These are phyloP conservation scores for Schizosaccharomyces pombe DNA, from an alignment of 805 yeast species.

Conservation along the genomic window ASM294v3 CU329670.1:1123001-1123500, in stretches of 20 bases:
- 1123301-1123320: neutral
- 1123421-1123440: neutral
- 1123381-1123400: constrained; percentile 3
- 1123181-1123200: constrained; percentile 47
- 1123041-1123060: constrained; percentile 10
- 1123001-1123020: constrained; percentile 21
- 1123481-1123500: neutral
- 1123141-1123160: constrained; percentile 34
- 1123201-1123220: constrained; percentile 30
- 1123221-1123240: constrained; percentile 24
- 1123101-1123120: constrained; percentile 36
- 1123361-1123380: constrained; percentile 5
- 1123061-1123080: constrained; percentile 17
- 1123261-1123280: constrained; percentile 17
- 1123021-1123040: constrained; percentile 4
- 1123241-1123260: constrained; percentile 58
- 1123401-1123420: constrained; percentile 2
- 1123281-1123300: neutral
- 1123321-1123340: neutral
- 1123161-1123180: constrained; percentile 32
- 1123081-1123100: constrained; percentile 15
- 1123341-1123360: neutral
- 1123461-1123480: neutral
- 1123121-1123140: constrained; percentile 39
- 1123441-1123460: neutral